Evolutionary conservation across 345 rosid genomes (phyloP).

Genomic region (Cochlearia excelsa): DNA sequence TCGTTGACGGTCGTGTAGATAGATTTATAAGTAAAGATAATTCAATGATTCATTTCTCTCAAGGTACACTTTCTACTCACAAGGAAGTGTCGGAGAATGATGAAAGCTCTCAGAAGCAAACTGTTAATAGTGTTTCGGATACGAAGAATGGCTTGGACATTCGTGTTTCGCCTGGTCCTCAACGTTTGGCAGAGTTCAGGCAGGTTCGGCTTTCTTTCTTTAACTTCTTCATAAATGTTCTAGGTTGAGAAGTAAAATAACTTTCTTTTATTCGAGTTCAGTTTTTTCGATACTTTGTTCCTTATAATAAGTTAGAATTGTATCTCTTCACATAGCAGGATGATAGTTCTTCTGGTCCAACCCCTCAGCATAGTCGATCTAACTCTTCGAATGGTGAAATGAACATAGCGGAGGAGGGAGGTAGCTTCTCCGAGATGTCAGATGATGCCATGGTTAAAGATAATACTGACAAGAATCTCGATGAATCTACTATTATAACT

Average conservation of each 20-base stretch:
- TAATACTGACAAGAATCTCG: slow-evolving; percentile 26
- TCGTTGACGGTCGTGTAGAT: slow-evolving; percentile 25
- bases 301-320: slow-evolving; percentile 1
- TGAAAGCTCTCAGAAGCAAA: slow-evolving; percentile 37
- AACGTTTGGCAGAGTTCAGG: slow-evolving; percentile 34
- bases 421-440: slow-evolving; percentile 29
- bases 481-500: slow-evolving; percentile 29
- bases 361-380: slow-evolving; percentile 43
- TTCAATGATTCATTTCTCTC: slow-evolving; percentile 37
- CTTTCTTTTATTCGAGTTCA: background rate
- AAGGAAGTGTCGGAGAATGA: slow-evolving; percentile 54
- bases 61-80: slow-evolving; percentile 50
- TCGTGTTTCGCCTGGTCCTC: slow-evolving; percentile 31
- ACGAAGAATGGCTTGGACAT: slow-evolving; percentile 26
- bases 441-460: slow-evolving; percentile 32
- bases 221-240: slow-evolving; percentile 14
- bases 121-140: slow-evolving; percentile 26
- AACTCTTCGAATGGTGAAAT: slow-evolving; percentile 42
- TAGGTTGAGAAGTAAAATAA: background rate
- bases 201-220: slow-evolving; percentile 38
- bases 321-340: slow-evolving; percentile 39
- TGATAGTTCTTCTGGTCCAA: slow-evolving; percentile 36
- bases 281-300: slow-evolving; percentile 7
- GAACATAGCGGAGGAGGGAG: slow-evolving; percentile 36
- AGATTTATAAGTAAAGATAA: slow-evolving; percentile 38